Conservation (phyloP, 75 land plant species). For the Ceratopteris richardii region DNA sequence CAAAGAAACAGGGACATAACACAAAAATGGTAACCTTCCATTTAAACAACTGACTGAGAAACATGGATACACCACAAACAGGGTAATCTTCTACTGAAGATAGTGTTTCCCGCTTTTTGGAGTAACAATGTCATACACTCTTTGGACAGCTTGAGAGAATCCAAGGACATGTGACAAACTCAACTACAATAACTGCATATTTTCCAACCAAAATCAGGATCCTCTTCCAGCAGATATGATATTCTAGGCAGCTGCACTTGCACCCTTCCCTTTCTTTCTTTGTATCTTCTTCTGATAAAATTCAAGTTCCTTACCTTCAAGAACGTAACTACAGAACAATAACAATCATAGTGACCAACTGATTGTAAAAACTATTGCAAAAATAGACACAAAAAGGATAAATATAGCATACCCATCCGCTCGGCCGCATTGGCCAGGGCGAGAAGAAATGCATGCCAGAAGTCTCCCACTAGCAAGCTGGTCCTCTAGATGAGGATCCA, state of each 20-base stretch:
- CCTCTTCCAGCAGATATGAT: background rate
- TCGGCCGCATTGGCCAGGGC: constrained; percentile 75
- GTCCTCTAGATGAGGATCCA: constrained; percentile 69
- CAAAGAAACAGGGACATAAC: no score
- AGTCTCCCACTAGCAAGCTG: constrained; percentile 57
- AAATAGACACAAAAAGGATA: background rate
- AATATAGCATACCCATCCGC: constrained; percentile 50
- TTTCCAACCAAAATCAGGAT: background rate
- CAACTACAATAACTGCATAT: no score
- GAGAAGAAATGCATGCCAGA: constrained; percentile 52
- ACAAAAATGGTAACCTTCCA: no score
- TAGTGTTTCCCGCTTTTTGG: no score
- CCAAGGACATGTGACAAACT: no score
- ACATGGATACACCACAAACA: no score
- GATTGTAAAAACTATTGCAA: background rate
- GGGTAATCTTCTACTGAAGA: no score
- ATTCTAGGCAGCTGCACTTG: constrained; percentile 25
- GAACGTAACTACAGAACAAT: constrained; percentile 35
- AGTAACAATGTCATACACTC: no score
- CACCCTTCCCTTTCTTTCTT: constrained; percentile 75
- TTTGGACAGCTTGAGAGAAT: no score
- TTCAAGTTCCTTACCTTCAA: constrained; percentile 69
- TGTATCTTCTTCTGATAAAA: no score
- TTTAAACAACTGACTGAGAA: no score
- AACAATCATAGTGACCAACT: no score